These are phyloP conservation scores for Aspergillus clavatus DNA, from an alignment of 2,329 filamentous ascomycete species.

Conservation along the genomic window DNA sequence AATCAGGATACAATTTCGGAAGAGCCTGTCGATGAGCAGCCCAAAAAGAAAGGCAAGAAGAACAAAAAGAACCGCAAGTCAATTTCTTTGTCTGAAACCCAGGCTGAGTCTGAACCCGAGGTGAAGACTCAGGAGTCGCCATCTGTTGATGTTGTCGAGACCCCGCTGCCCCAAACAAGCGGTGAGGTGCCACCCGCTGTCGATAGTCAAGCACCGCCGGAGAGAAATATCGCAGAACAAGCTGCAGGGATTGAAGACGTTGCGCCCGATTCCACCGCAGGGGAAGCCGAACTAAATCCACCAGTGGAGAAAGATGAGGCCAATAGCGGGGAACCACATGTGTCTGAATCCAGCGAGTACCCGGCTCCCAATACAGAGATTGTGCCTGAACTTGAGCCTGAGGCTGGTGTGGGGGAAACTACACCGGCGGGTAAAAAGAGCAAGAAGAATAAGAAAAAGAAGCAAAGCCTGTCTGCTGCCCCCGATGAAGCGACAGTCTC, in stretches of 20 bases:
- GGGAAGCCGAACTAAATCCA: slow-evolving; percentile 5
- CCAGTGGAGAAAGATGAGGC: slow-evolving; percentile 16
- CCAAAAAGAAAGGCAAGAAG: slow-evolving; percentile 20
- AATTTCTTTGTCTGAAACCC: slow-evolving; percentile 8
- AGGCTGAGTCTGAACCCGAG: slow-evolving; percentile 8
- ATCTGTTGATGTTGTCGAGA: slow-evolving; percentile 4
- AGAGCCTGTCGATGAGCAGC: slow-evolving; percentile 9
- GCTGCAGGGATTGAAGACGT: slow-evolving; percentile 1
- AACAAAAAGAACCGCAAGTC: slow-evolving; percentile 21
- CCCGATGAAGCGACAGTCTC: slow-evolving; percentile 4
- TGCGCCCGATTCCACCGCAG: slow-evolving; percentile 4
- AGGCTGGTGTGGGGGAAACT: slow-evolving; percentile 10
- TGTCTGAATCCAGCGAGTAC: slow-evolving; percentile 6
- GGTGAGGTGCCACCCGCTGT: slow-evolving; percentile 8
- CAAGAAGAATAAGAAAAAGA: slow-evolving; percentile 19
- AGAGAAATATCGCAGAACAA: slow-evolving; percentile 6
- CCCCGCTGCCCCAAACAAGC: slow-evolving; percentile 13
- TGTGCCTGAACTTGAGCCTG: slow-evolving; percentile 7
- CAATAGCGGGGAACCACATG: slow-evolving; percentile 20
- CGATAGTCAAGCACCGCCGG: slow-evolving; percentile 5
- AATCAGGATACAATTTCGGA: slow-evolving; percentile 6
- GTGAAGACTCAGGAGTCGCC: slow-evolving; percentile 7
- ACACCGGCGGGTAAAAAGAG: slow-evolving; percentile 14
- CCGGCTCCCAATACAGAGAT: background rate
- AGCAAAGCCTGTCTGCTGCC: slow-evolving; percentile 7